Evolutionary conservation across 2,329 filamentous ascomycete species (phyloP).

Genomic region (Trichoderma hamatum): DNA sequence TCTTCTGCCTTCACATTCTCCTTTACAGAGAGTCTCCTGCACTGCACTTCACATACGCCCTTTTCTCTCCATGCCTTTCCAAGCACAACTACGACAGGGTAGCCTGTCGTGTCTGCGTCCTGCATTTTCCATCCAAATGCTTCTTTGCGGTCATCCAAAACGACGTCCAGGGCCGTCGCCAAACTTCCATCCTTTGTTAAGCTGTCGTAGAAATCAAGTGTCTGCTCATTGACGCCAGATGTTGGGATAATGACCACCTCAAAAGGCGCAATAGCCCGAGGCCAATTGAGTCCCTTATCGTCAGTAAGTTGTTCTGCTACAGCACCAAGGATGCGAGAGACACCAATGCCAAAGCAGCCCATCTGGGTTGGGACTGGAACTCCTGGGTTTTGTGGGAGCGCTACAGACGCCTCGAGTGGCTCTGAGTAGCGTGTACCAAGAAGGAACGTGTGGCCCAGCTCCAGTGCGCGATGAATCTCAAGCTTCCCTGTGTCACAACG

Average conservation of each 20-base stretch:
- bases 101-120: slow-evolving; percentile 88
- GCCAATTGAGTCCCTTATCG: slow-evolving; percentile 80
- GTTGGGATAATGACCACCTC: slow-evolving; percentile 69
- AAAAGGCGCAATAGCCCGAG: slow-evolving; percentile 81
- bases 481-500: slow-evolving; percentile 67
- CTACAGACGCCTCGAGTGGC: slow-evolving; percentile 68
- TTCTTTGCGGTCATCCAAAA: slow-evolving; percentile 73
- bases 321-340: slow-evolving; percentile 87
- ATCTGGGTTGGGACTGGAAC: slow-evolving; percentile 70
- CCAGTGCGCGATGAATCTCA: slow-evolving; percentile 72
- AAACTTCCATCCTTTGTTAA: slow-evolving; percentile 43
- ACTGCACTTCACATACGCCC: slow-evolving; percentile 74
- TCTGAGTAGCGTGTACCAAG: slow-evolving; percentile 86
- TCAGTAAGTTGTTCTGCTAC: slow-evolving; percentile 78
- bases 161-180: slow-evolving; percentile 56
- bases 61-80: slow-evolving; percentile 68
- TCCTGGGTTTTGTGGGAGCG: slow-evolving; percentile 38
- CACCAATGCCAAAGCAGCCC: slow-evolving; percentile 95
- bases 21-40: slow-evolving; percentile 66
- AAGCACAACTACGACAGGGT: slow-evolving; percentile 79
- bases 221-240: slow-evolving; percentile 51
- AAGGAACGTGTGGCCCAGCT: slow-evolving; percentile 94
- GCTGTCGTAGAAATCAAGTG: slow-evolving; percentile 64
- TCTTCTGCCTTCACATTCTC: slow-evolving; percentile 57
- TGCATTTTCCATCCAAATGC: slow-evolving; percentile 81